A percentile compares a stretch with the other conserved stretches of the same genome.
phyloP scores from a whole-genome alignment of 176 grass and related monocot species.

The Eleusine coracana region DNA sequence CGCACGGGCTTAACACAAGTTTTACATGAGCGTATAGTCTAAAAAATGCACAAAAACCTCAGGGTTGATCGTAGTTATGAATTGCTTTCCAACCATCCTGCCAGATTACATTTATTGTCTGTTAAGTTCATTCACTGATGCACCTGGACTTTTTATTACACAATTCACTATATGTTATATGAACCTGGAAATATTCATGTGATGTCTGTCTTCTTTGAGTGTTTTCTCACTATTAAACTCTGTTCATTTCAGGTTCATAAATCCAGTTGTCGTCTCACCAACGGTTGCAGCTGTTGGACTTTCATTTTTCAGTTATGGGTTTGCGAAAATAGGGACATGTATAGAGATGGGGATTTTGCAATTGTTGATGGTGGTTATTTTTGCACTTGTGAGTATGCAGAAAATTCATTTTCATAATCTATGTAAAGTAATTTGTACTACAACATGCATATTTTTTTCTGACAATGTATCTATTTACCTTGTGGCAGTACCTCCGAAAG shows the following conservation, averaged over 20 bases:
- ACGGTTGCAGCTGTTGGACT: slow-evolving; percentile 94
- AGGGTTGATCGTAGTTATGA: neutral
- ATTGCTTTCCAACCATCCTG: slow-evolving; percentile 17
- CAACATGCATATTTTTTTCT: neutral
- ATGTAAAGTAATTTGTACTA: neutral
- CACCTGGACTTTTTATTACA: neutral
- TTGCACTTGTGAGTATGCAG: slow-evolving; percentile 89
- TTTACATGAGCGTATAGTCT: neutral
- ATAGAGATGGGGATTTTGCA: slow-evolving; percentile 93
- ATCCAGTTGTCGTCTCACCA: slow-evolving; percentile 88
- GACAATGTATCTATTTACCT: slow-evolving; percentile 38
- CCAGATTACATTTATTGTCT: neutral
- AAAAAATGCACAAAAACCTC: neutral
- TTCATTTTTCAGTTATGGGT: slow-evolving; percentile 98
- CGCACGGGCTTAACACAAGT: neutral
- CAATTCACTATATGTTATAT: slow-evolving; percentile 16
- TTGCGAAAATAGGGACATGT: slow-evolving; percentile 81
- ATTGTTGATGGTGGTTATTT: slow-evolving; percentile 76
- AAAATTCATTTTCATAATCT: slow-evolving; percentile 17
- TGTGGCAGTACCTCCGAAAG: slow-evolving; percentile 88
- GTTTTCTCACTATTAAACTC: slow-evolving; percentile 6
- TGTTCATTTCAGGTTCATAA: slow-evolving; percentile 88
- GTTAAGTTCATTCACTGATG: slow-evolving; percentile 7
- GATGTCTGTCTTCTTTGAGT: slow-evolving; percentile 6
- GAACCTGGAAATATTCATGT: neutral